These are phyloP conservation scores for Saccharomycopsis fodiens DNA, from an alignment of 805 yeast genomes.

Conservation along the genomic window DNA sequence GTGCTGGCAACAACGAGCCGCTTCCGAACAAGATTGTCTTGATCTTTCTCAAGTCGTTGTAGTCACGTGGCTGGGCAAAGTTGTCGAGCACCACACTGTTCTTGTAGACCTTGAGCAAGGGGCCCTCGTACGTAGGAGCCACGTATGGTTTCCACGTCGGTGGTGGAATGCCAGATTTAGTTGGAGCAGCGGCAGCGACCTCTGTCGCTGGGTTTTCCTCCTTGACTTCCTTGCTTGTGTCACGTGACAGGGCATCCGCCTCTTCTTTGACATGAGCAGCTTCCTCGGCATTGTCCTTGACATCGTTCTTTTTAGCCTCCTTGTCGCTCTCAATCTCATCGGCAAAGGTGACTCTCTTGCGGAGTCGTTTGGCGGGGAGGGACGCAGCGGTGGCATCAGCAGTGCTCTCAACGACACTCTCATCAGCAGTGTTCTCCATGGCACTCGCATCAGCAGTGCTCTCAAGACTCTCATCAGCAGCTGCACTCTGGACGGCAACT, in stretches of 20 bases:
- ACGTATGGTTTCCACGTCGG: neutral
- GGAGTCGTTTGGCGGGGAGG: neutral
- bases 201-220: constrained; percentile 24
- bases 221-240: constrained; percentile 22
- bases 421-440: too few relatives aligned
- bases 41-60: constrained; percentile 20
- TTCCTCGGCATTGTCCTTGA: constrained; percentile 14
- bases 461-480: neutral
- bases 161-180: neutral
- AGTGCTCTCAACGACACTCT: too few relatives aligned
- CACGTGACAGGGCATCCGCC: neutral
- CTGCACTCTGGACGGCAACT: neutral
- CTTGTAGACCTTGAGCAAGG: constrained; percentile 51
- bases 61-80: constrained; percentile 20
- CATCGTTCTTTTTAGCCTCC: neutral
- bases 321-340: neutral
- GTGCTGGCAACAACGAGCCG: constrained; percentile 45
- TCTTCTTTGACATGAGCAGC: constrained; percentile 1
- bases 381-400: too few relatives aligned
- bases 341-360: neutral
- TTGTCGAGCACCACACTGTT: constrained; percentile 42
- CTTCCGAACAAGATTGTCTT: constrained; percentile 50
- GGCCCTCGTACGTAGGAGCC: constrained; percentile 50
- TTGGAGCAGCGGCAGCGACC: constrained; percentile 21
- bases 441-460: too few relatives aligned